A percentile compares a stretch with the other conserved stretches of the same genome.
Conservation (phyloP, 257 asterid species). For the Schizonepeta tenuifolia region DNA sequence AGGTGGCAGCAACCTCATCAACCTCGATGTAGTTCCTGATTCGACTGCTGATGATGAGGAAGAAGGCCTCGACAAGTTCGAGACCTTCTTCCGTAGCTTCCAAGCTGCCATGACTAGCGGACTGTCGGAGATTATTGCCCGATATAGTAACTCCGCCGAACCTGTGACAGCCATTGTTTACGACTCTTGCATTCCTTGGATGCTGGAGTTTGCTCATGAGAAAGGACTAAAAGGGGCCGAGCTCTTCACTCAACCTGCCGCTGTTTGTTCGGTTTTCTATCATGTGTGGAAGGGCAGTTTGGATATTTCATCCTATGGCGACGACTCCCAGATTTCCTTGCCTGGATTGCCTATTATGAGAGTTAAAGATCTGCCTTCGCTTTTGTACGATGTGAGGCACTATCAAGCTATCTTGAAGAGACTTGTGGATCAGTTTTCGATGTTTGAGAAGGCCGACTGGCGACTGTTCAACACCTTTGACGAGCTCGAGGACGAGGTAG, state of each 20-base stretch:
- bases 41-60: neutral
- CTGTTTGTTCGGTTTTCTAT: slow-evolving; percentile 39
- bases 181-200: slow-evolving; percentile 44
- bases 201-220: slow-evolving; percentile 41
- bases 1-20: slow-evolving; percentile 18
- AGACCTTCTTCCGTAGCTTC: slow-evolving; percentile 1
- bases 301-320: slow-evolving; percentile 31
- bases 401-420: slow-evolving; percentile 31
- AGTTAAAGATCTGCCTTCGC: slow-evolving; percentile 47
- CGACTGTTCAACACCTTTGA: slow-evolving; percentile 64
- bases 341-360: slow-evolving; percentile 47
- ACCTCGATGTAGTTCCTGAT: slow-evolving; percentile 43
- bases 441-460: slow-evolving; percentile 60
- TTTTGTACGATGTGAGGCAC: slow-evolving; percentile 17
- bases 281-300: slow-evolving; percentile 40
- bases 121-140: slow-evolving; percentile 28
- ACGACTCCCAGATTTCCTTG: slow-evolving; percentile 16
- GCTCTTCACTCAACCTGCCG: slow-evolving; percentile 43
- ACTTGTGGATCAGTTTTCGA: slow-evolving; percentile 35
- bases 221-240: slow-evolving; percentile 49
- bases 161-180: slow-evolving; percentile 34
- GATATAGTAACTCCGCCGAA: slow-evolving; percentile 12
- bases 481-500: slow-evolving; percentile 56
- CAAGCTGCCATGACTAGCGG: slow-evolving; percentile 35
- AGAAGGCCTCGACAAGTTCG: slow-evolving; percentile 24